Evolutionary conservation across 352 stramenopile species (phyloP).

Genomic region (Globisporangium radiosum): DNA sequence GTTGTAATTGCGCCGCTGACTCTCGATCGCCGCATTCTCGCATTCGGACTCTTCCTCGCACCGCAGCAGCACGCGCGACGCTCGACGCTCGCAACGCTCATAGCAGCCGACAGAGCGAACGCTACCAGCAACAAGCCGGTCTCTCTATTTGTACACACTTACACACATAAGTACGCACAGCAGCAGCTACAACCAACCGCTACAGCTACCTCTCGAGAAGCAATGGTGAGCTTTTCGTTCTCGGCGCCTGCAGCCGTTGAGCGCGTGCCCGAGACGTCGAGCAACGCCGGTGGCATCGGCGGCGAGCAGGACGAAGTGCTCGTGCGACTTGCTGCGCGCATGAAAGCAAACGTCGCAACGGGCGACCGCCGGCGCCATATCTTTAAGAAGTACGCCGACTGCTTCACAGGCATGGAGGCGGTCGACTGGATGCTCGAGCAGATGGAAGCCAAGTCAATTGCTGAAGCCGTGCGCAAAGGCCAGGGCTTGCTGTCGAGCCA

Average conservation of each 20-base stretch:
- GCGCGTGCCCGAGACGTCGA: slow-evolving; percentile 40
- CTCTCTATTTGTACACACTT: too few relatives aligned
- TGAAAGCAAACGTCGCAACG: slow-evolving; percentile 77
- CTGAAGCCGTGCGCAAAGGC: slow-evolving; percentile 73
- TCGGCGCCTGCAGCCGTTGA: slow-evolving; percentile 23
- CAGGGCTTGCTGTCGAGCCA: slow-evolving; percentile 54
- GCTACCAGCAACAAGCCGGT: too few relatives aligned
- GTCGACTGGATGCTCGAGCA: slow-evolving; percentile 85
- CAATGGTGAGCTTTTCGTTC: slow-evolving; percentile 16
- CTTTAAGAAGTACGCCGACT: slow-evolving; percentile 80
- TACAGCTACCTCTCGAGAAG: neutral
- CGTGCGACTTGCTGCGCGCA: slow-evolving; percentile 57
- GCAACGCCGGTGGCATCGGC: slow-evolving; percentile 11
- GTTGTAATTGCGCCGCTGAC: too few relatives aligned
- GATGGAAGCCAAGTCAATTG: slow-evolving; percentile 78
- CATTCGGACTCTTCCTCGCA: too few relatives aligned
- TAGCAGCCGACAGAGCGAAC: too few relatives aligned
- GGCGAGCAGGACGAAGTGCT: slow-evolving; percentile 65
- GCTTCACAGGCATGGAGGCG: slow-evolving; percentile 80
- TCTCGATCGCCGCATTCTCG: too few relatives aligned
- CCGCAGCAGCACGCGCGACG: too few relatives aligned
- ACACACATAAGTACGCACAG: too few relatives aligned
- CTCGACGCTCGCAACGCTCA: too few relatives aligned
- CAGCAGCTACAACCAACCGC: neutral
- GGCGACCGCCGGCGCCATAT: slow-evolving; percentile 64